phyloP scores from a whole-genome alignment of 805 yeast species.

The Debaryomyces prosopidis region DNA sequence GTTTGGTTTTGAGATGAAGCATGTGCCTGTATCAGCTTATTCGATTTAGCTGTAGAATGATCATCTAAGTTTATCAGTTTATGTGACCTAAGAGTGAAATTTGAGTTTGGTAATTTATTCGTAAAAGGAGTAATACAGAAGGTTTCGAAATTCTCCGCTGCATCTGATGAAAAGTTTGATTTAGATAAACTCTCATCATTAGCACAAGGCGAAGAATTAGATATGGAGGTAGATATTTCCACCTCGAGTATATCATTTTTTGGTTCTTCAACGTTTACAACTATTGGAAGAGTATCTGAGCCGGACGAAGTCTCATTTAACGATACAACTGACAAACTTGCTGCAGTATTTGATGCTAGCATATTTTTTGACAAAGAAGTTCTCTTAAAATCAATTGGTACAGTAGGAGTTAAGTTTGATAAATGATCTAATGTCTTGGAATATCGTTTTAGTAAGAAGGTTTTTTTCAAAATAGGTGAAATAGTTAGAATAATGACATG shows the following conservation, averaged over 20 bases:
- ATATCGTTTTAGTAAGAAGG: conserved; percentile 17
- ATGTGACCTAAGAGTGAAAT: neutral
- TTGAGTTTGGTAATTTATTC: neutral
- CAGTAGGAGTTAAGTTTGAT: conserved; percentile 19
- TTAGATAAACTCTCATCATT: neutral
- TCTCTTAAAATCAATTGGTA: conserved; percentile 13
- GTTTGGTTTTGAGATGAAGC: neutral
- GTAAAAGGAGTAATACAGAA: conserved; percentile 25
- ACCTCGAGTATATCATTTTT: neutral
- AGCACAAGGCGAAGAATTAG: neutral
- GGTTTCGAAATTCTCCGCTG: conserved; percentile 26
- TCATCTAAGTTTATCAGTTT: neutral
- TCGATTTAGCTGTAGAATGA: neutral
- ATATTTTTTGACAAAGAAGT: neutral
- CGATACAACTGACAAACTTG: neutral
- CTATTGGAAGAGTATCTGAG: neutral
- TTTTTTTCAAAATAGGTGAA: conserved; percentile 3
- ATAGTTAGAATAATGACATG: conserved; percentile 25
- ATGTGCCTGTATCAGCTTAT: neutral
- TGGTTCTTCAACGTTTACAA: conserved; percentile 3
- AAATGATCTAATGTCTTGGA: conserved; percentile 21
- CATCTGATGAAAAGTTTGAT: conserved; percentile 9
- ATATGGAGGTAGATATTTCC: neutral
- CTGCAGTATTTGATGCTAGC: neutral
- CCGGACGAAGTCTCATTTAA: neutral